Conservation (phyloP, 164 flowering plant species). For the Vitis rupestris region DNA sequence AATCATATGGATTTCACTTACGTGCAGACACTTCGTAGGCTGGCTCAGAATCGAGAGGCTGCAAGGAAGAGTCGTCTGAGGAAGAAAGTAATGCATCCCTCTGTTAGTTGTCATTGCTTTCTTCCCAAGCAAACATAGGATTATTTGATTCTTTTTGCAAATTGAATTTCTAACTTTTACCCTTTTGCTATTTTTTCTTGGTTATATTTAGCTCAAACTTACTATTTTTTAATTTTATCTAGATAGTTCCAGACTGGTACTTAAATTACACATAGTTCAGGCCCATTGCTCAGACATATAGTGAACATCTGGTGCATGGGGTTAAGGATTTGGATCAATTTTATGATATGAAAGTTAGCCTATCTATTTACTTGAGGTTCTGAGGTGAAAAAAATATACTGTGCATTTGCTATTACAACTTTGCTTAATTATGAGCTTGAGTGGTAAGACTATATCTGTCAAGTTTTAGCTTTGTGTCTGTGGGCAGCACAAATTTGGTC, state of each 20-base stretch:
- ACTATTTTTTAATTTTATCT: not conserved
- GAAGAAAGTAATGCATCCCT: conserved; percentile 52
- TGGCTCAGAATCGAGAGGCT: conserved; percentile 91
- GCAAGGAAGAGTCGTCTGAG: conserved; percentile 78
- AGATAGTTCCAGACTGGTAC: not conserved
- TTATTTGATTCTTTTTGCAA: not conserved
- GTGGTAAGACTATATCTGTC: no score
- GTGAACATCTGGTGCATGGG: not conserved
- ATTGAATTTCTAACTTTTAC: not conserved
- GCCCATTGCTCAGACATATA: not conserved
- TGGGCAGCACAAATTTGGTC: no score
- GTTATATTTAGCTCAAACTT: not conserved
- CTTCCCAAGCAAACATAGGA: not conserved
- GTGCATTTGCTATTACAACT: no score
- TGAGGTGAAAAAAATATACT: not conserved
- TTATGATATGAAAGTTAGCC: not conserved
- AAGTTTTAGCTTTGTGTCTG: no score
- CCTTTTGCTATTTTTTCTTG: not conserved
- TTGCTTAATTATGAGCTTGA: no score
- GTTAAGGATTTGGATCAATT: not conserved
- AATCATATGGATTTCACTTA: not conserved
- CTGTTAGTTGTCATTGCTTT: conserved; percentile 1
- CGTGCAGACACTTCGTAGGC: conserved; percentile 68
- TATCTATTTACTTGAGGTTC: not conserved
- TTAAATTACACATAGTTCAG: not conserved